Conservation (phyloP, 2,329 filamentous ascomycete species). For the Aureobasidium sp. region DNA sequence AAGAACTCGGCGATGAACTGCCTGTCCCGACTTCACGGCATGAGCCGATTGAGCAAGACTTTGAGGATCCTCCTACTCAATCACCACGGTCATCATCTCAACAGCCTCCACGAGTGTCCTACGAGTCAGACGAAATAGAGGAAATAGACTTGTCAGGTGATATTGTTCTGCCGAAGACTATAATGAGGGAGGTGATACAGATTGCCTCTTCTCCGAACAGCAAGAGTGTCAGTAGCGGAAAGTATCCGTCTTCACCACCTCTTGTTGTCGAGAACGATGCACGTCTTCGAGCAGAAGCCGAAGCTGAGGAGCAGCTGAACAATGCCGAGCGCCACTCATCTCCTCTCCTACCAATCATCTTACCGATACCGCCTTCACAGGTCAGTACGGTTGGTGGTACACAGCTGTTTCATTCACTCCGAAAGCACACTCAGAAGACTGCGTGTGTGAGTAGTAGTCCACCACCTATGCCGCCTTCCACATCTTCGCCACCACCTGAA, state of each 20-base stretch:
- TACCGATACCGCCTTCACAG: slow-evolving; percentile 10
- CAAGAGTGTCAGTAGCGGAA: slow-evolving; percentile 12
- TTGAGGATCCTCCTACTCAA: background rate
- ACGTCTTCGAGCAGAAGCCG: background rate
- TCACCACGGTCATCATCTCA: background rate
- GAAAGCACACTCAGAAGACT: background rate
- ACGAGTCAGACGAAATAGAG: background rate
- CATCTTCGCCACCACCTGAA: slow-evolving; percentile 4
- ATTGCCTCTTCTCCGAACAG: slow-evolving; percentile 5
- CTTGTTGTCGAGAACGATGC: background rate
- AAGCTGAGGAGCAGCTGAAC: background rate
- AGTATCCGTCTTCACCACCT: slow-evolving; percentile 14
- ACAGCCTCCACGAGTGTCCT: background rate
- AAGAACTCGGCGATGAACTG: background rate
- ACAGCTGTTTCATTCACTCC: background rate
- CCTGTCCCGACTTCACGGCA: background rate
- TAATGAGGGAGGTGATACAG: background rate
- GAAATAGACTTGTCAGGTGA: slow-evolving; percentile 10
- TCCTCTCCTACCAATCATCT: background rate
- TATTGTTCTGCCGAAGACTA: background rate
- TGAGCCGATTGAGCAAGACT: background rate
- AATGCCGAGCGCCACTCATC: background rate
- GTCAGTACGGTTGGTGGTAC: slow-evolving; percentile 8
- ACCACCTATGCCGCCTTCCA: background rate
- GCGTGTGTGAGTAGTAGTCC: background rate